Evolutionary conservation across 2,329 filamentous ascomycete species (phyloP).

Genomic region (Ascochyta fabae): DNA sequence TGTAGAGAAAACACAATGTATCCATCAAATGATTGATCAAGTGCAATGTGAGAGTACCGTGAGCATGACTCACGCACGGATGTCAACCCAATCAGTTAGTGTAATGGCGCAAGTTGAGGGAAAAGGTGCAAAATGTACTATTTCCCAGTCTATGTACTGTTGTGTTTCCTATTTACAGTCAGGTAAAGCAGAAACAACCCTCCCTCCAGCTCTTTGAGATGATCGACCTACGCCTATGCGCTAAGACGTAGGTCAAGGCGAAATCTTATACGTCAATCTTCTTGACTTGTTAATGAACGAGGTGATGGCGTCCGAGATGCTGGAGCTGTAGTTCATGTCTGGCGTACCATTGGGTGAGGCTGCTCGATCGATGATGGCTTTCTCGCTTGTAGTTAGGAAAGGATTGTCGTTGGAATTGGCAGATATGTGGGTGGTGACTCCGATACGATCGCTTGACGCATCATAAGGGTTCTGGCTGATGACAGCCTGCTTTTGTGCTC

Average conservation of each 20-base stretch:
- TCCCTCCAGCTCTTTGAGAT: not conserved
- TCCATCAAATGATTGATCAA: too few relatives aligned
- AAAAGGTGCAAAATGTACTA: not conserved
- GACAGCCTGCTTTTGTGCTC: not conserved
- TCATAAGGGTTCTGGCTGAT: not conserved
- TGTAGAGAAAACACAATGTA: too few relatives aligned
- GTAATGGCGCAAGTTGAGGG: not conserved
- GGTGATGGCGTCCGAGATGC: conserved; percentile 8
- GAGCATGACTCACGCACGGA: too few relatives aligned
- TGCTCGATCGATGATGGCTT: conserved; percentile 6
- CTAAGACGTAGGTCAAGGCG: conserved; percentile 5
- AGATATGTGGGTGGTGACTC: conserved; percentile 2
- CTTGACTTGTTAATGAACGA: conserved; percentile 11
- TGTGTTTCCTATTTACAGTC: not conserved
- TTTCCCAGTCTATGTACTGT: not conserved
- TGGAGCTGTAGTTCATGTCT: not conserved
- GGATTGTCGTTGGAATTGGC: conserved; percentile 5
- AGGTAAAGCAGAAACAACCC: not conserved
- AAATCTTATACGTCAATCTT: conserved; percentile 17
- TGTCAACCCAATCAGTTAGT: too few relatives aligned
- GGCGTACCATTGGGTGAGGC: not conserved
- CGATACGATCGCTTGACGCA: not conserved
- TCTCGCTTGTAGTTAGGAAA: conserved; percentile 15
- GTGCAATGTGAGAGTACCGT: too few relatives aligned
- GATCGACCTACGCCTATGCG: not conserved